Evolutionary conservation across 2,329 filamentous ascomycete genomes (phyloP), one percentile per base, ranked within the genome.

Genomic region (Botrytis deweyae): DNA sequence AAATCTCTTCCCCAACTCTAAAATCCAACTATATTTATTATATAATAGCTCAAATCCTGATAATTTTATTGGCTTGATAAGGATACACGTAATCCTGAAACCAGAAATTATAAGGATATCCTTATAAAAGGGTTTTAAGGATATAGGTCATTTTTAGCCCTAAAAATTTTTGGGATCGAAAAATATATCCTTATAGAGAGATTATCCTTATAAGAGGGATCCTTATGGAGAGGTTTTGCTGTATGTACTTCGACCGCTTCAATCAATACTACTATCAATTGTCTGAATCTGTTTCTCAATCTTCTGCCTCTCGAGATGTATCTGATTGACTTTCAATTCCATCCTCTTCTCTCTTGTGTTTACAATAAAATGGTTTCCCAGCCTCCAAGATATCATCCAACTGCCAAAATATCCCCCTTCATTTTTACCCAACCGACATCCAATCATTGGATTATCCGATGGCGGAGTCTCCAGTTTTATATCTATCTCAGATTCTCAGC

Each of bases 361-460:
- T 44, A 29, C 67, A 46, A 46, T 36, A 36, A 62, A n/a, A 70
- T 38, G 16, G 20, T 36, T 61, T 40, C 52, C 68, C 68, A 67
- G 61, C 70, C 63, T 38, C 63, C 70, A 38, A 67, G 10, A 72
- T 72, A 58, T 52, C 49, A n/a, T n/a, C 49, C 49, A n/a, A 33
- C 33, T 33, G 33, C 25, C 49, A 52, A 52, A 25, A 68, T 22
- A 29, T 20, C 49, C 36, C 33, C 49, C 38, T 42, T 58, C 66
- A 58, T 33, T 36, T 33, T 29, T 46, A 72, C 38, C 46, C n/a
- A 66, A 64, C n/a, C 61, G 44, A 66, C 44, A 25, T 42, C 61
- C 70, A 72, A 58, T 72, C 70, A 12, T 66, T 44, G 12, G 38
- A 72, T 67, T 72, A 18, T 58, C 61, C 70, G 70, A 67, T 67